Base-by-base conservation (phyloP, 2,329 filamentous ascomycete species). In the Epichloe baconii region DNA sequence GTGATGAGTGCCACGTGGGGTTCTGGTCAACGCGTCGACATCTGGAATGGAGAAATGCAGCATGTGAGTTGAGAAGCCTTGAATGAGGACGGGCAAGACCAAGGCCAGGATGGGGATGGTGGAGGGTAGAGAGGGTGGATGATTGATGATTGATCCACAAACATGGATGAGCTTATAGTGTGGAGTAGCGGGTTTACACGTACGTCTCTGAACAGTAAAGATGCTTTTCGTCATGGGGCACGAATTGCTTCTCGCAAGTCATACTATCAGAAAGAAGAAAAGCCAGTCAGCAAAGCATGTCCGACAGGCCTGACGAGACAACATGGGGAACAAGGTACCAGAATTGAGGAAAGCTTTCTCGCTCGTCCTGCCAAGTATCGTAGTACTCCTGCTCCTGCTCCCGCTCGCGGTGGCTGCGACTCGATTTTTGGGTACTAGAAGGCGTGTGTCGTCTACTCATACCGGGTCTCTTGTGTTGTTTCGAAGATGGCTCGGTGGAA, bases 241-340 rank as follows among this genome's bases (percentile, higher is more conserved):
- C 65, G 62, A 83, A 83, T 66, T 83, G 79, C 67, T 82, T 83
- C 63, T 83, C 80, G 64, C 80, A 83, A 10, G 74, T 77, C 79
- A 82, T 83, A 66, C 80, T 83, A 59, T 53, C 51, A 10, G 31
- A 26, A 26, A 26, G 10, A 31, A 31, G 31, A 46, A 23, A 36
- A 36, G 6, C 12, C 7, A 31, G 26, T 44, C 11, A 48, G 51
- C 11, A 19, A 4, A 11, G 11, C 4, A 23, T 11, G 10, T 17
- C 34, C 10, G 10, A 17, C 5, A 37, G 19, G 19, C 12, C n/a
- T n/a, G 14, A 23, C 6, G 10, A 21, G 8, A n/a, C 14, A 36
- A 1, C 3, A 4, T 14, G 17, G 2, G 7, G 5, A 23, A 40
- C 3, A 12, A 75, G 78, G 52, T 73, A 83, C 80, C 80, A 83